A percentile compares a stretch with the other conserved stretches of the same genome.
These are phyloP conservation scores for Avena insularis DNA, from an alignment of 176 grass and related monocot species.

Conservation along the genomic window DNA sequence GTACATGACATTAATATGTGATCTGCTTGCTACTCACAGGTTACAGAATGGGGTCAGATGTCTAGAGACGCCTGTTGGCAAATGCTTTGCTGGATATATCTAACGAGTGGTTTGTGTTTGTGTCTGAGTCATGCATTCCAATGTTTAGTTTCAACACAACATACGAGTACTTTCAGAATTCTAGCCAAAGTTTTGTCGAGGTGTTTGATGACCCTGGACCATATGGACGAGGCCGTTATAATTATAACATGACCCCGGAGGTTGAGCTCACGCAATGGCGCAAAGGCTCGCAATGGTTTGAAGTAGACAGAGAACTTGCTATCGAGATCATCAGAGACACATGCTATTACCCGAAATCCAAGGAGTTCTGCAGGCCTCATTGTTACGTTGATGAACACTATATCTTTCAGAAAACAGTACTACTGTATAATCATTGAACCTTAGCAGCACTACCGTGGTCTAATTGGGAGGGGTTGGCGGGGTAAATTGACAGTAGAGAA, in stretches of 20 bases:
- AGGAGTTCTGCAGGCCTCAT: constrained; percentile 75
- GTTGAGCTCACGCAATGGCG: constrained; percentile 86
- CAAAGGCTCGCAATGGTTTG: constrained; percentile 97
- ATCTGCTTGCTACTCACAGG: constrained; percentile 47
- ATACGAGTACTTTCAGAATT: constrained; percentile 75
- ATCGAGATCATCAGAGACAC: constrained; percentile 69
- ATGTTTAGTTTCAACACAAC: constrained; percentile 82
- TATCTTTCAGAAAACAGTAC: not conserved
- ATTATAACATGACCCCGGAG: constrained; percentile 83
- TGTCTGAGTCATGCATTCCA: constrained; percentile 92
- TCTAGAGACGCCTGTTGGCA: constrained; percentile 79
- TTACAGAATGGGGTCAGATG: constrained; percentile 92
- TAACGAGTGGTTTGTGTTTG: constrained; percentile 86
- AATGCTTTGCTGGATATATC: constrained; percentile 89
- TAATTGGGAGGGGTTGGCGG: too few relatives aligned
- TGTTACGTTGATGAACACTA: constrained; percentile 98
- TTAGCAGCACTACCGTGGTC: too few relatives aligned
- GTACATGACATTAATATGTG: constrained; percentile 32
- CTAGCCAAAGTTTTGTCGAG: constrained; percentile 76
- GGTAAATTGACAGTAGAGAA: too few relatives aligned
- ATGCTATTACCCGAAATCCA: constrained; percentile 88
- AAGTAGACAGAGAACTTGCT: constrained; percentile 68
- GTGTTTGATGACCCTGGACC: constrained; percentile 78
- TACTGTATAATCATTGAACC: too few relatives aligned
- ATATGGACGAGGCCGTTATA: constrained; percentile 87